Evolutionary conservation across 2,329 filamentous ascomycete species (phyloP), one percentile per base, ranked within the genome.

Genomic region (Drechslerella dactyloides): DNA sequence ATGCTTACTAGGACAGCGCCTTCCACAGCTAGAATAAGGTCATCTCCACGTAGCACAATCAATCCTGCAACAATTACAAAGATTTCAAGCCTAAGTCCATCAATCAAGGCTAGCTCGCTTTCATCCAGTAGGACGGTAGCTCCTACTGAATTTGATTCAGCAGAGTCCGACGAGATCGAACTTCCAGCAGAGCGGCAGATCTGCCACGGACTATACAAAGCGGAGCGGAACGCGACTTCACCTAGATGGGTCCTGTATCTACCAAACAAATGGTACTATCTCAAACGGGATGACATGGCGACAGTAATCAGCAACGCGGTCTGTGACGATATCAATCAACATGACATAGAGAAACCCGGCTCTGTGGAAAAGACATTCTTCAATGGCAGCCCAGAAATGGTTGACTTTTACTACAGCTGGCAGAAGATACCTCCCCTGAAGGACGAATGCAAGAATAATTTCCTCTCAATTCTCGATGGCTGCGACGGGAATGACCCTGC

Each of bases 401-500:
- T 63, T 23, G n/a, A 19, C 8, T 42, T 62, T 17, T 15, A 8
- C 4, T 19, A 53, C 1, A 24, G n/a, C 17, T 62, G 50, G 48
- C 21, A 19, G 1, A 30, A 40, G 6, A 44, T 21, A 1, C 48
- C 50, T 17, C 59, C 59, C 1, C 30, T 19, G 6, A 54, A 44
- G n/a, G 13, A 46, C 33, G 35, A 63, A 40, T 55, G 59, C 19
- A 37, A 21, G 5, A 19, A 33, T 24, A 35, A 63, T 42, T 15
- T 63, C 15, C 27, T 55, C 15, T 51, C 44, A 33, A 46, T 63
- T n/a, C 11, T 63, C 30, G 59, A 48, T 50, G 30, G 33, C n/a
- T 46, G 21, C 44, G 13, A 23, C n/a, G 30, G 42, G 8, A 52
- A 37, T 23, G 30, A 23, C 11, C 17, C 1, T 1, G 37, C 13